phyloP scores from a whole-genome alignment of 169 alveolate genomes.

The Cytauxzoon felis region DNA sequence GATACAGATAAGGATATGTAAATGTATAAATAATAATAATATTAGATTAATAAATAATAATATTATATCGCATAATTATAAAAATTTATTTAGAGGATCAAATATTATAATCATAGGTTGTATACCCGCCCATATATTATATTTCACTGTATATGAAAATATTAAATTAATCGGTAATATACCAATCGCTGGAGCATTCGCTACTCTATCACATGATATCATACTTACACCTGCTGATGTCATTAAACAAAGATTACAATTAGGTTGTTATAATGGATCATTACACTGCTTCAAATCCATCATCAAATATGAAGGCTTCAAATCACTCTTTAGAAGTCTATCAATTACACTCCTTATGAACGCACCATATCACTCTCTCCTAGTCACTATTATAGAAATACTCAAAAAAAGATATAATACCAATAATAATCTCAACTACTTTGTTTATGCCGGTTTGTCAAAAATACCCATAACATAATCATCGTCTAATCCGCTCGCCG shows the following conservation, averaged over 20 bases:
- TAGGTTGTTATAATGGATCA: constrained; percentile 76
- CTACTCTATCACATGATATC: constrained; percentile 93
- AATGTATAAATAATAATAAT: no score
- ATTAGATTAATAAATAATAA: constrained; percentile 3
- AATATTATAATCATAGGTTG: constrained; percentile 92
- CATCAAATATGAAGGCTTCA: constrained; percentile 84
- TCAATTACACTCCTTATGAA: constrained; percentile 93
- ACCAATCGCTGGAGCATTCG: constrained; percentile 88
- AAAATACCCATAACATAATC: no score
- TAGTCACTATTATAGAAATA: constrained; percentile 89
- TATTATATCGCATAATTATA: constrained; percentile 14
- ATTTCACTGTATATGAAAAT: constrained; percentile 87
- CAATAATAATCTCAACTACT: neutral
- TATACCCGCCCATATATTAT: constrained; percentile 97
- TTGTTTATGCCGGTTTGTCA: no score
- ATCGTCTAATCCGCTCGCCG: no score
- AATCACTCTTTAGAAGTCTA: constrained; percentile 85
- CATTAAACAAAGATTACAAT: constrained; percentile 90
- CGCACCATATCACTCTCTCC: constrained; percentile 89
- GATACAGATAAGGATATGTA: constrained; percentile 79
- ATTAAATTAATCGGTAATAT: constrained; percentile 63
- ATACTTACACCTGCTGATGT: constrained; percentile 96
- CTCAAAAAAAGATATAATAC: constrained; percentile 72
- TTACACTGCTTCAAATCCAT: constrained; percentile 65
- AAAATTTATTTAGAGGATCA: constrained; percentile 80